Conservation (phyloP, 208 protist species). For the Leishmania guyanensis region DNA sequence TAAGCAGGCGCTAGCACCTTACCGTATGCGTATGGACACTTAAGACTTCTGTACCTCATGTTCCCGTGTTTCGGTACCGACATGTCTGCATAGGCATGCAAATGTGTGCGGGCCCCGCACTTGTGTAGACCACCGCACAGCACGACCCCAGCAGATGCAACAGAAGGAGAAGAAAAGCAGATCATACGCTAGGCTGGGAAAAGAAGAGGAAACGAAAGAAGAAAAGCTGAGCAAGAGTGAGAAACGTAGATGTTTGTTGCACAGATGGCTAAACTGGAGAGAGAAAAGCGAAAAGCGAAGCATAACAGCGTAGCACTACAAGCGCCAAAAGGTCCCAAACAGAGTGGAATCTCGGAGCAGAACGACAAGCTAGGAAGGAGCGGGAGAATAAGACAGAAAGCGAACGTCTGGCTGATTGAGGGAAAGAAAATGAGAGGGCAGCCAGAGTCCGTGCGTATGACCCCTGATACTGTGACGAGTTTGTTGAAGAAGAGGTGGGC, state of each 20-base stretch:
- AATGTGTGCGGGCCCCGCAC: neutral
- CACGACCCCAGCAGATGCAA: neutral
- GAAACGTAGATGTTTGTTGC: neutral
- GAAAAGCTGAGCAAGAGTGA: neutral
- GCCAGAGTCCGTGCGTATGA: neutral
- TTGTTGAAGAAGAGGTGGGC: neutral
- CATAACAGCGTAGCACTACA: neutral
- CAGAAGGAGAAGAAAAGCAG: neutral
- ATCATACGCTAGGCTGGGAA: neutral
- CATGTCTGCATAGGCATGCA: neutral
- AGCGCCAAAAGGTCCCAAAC: neutral
- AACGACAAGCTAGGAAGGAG: neutral
- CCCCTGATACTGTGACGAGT: neutral
- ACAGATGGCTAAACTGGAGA: neutral
- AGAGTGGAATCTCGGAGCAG: neutral
- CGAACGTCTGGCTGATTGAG: too few relatives aligned
- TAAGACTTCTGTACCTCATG: neutral
- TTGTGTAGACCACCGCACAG: neutral
- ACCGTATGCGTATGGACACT: neutral
- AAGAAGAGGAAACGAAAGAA: neutral
- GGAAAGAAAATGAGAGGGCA: neutral
- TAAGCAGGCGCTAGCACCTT: neutral
- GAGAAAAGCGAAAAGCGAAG: neutral
- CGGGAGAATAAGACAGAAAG: neutral
- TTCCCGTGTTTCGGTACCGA: neutral